These are phyloP conservation scores for Solidago caesia DNA, from an alignment of 129 eudicot species.

Conservation along the genomic window DNA sequence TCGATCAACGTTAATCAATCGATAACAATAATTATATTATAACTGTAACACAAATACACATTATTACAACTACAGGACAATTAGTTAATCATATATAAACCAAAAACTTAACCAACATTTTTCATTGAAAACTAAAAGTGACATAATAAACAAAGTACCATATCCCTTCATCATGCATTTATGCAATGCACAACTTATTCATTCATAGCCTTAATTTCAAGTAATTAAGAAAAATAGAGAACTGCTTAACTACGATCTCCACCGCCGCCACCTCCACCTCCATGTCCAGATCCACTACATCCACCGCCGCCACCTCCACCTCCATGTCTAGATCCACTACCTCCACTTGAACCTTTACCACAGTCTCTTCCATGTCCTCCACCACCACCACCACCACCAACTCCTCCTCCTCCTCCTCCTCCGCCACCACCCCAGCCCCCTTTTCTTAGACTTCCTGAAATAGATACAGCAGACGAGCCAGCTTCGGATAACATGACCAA, in stretches of 20 bases:
- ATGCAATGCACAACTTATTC: slow-evolving; percentile 12
- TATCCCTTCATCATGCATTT: not conserved
- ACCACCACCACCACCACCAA: slow-evolving; percentile 18
- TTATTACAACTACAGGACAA: no score
- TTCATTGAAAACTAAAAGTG: not conserved
- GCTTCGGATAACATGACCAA: slow-evolving; percentile 46
- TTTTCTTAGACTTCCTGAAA: slow-evolving; percentile 11
- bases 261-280: slow-evolving; percentile 29
- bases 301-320: slow-evolving; percentile 52
- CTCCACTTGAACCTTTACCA: slow-evolving; percentile 28
- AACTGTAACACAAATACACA: no score
- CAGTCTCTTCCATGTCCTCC: slow-evolving; percentile 17
- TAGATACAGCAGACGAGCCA: slow-evolving; percentile 59
- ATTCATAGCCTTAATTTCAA: not conserved
- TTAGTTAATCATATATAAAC: no score
- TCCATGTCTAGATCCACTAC: slow-evolving; percentile 13
- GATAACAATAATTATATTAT: no score
- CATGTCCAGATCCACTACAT: slow-evolving; percentile 41
- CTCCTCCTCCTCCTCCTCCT: slow-evolving; percentile 7
- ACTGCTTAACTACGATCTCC: slow-evolving; percentile 38
- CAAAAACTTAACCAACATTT: not conserved
- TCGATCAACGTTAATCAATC: no score
- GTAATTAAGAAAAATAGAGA: not conserved
- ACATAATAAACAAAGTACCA: not conserved
- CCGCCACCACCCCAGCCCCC: no score